Evolutionary conservation across 2,329 filamentous ascomycete species (phyloP).

Genomic region (Fusarium sp.): DNA sequence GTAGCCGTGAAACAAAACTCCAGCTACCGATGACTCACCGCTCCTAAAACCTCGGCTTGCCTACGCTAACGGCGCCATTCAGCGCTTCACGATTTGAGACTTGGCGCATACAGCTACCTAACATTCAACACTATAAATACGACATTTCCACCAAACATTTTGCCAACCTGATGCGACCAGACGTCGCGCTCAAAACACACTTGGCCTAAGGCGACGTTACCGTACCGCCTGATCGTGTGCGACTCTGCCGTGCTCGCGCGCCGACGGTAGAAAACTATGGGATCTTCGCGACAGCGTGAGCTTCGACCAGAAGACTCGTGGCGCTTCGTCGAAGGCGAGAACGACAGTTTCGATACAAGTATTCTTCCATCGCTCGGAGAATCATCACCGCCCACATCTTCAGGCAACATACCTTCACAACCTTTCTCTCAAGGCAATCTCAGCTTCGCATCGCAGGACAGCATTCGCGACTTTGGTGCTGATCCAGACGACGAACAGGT

Average conservation of each 20-base stretch:
- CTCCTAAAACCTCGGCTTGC: neutral
- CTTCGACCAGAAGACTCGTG: constrained; percentile 63
- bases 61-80: neutral
- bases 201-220: constrained; percentile 2
- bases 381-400: constrained; percentile 52
- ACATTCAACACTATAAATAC: constrained; percentile 15
- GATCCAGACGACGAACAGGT: constrained; percentile 66
- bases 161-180: constrained; percentile 14
- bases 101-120: constrained; percentile 11
- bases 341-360: constrained; percentile 70
- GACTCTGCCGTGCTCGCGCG: constrained; percentile 10
- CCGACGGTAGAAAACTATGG: constrained; percentile 31
- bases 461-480: constrained; percentile 64
- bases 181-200: neutral
- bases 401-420: constrained; percentile 58
- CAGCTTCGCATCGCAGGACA: constrained; percentile 64
- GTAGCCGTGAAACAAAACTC: constrained; percentile 6
- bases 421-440: constrained; percentile 55
- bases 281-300: constrained; percentile 38
- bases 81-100: constrained; percentile 10
- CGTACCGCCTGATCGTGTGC: constrained; percentile 10
- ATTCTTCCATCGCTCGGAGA: constrained; percentile 59
- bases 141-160: neutral
- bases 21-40: constrained; percentile 26
- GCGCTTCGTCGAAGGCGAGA: constrained; percentile 70